These are phyloP conservation scores for Parmelia sp. DNA, from an alignment of 495 filamentous ascomycete species.

Conservation along the genomic window DNA sequence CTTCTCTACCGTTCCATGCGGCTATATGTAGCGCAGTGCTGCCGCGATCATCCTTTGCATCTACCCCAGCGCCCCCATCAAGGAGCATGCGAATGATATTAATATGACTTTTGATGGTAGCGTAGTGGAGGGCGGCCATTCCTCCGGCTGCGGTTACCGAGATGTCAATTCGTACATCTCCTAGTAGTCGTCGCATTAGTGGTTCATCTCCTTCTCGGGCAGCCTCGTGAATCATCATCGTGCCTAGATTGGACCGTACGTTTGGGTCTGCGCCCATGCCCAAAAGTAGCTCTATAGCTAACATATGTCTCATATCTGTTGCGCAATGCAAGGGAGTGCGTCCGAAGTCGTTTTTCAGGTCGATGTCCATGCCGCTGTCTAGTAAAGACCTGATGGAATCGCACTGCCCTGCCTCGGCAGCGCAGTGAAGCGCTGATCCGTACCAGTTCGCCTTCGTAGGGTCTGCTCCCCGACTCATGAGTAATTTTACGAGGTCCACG, in stretches of 20 bases:
- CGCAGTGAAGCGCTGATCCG: slow-evolving; percentile 15
- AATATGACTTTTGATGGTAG: not conserved
- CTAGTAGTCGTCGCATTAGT: slow-evolving; percentile 7
- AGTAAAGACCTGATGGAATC: slow-evolving; percentile 9
- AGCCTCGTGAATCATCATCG: not conserved
- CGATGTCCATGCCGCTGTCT: slow-evolving; percentile 6
- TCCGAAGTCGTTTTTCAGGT: slow-evolving; percentile 8
- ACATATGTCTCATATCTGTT: not conserved
- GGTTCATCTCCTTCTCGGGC: not conserved
- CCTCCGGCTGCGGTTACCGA: not conserved
- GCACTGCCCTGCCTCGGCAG: slow-evolving; percentile 17
- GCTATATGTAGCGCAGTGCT: not conserved
- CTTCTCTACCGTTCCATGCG: not conserved
- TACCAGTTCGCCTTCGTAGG: slow-evolving; percentile 19
- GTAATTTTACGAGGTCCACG: slow-evolving; percentile 7
- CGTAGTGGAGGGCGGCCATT: not conserved
- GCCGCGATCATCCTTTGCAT: not conserved
- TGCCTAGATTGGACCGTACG: not conserved
- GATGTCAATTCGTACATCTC: not conserved
- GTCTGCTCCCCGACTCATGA: slow-evolving; percentile 12
- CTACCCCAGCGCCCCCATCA: not conserved
- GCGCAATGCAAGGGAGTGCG: slow-evolving; percentile 16
- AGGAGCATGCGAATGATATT: not conserved
- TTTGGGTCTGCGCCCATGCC: slow-evolving; percentile 18
- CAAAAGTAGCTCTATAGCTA: slow-evolving; percentile 5